A percentile compares a stretch with the other conserved stretches of the same genome.
Evolutionary conservation across 2,329 filamentous ascomycete genomes (phyloP).

Genomic region (Colletotrichum somersetense): DNA sequence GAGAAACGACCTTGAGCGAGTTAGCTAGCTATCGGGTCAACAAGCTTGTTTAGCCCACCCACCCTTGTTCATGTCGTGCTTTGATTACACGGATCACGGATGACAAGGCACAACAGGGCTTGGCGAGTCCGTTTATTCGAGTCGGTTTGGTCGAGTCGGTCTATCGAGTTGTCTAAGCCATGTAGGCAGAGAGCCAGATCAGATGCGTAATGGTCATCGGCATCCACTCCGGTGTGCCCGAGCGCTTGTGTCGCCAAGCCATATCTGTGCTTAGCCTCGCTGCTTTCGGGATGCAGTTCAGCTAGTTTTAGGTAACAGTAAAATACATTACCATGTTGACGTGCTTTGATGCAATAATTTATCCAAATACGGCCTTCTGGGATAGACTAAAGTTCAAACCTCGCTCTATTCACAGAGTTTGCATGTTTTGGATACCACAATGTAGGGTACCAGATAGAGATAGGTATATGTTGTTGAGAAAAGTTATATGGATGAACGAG

Average conservation of each 20-base stretch:
- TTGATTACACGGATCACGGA: conserved; percentile 12
- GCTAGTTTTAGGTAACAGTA: neutral
- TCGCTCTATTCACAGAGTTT: neutral
- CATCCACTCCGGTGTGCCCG: neutral
- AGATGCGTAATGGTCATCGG: neutral
- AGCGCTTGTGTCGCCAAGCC: neutral
- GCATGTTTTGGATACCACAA: neutral
- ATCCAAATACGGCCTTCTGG: too few relatives aligned
- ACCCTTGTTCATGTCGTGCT: too few relatives aligned
- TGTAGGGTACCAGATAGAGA: neutral
- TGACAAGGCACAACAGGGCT: neutral
- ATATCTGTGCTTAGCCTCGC: neutral
- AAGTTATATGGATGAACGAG: neutral
- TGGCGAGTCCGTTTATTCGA: neutral
- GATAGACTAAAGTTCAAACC: neutral
- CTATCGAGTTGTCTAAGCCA: too few relatives aligned
- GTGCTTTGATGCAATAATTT: neutral
- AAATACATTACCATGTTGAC: too few relatives aligned
- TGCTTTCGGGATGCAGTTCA: neutral
- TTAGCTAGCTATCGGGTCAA: conserved; percentile 5
- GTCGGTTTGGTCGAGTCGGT: neutral
- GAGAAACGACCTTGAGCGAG: conserved; percentile 2
- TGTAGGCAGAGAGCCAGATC: neutral
- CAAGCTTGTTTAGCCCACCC: neutral
- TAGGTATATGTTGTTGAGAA: neutral